Percentiles rank a stretch among this genome's conserved stretches.
These are phyloP conservation scores for Sclerotinia sclerotiorum DNA, from an alignment of 2,329 filamentous ascomycete genomes.

Conservation along the genomic window DNA sequence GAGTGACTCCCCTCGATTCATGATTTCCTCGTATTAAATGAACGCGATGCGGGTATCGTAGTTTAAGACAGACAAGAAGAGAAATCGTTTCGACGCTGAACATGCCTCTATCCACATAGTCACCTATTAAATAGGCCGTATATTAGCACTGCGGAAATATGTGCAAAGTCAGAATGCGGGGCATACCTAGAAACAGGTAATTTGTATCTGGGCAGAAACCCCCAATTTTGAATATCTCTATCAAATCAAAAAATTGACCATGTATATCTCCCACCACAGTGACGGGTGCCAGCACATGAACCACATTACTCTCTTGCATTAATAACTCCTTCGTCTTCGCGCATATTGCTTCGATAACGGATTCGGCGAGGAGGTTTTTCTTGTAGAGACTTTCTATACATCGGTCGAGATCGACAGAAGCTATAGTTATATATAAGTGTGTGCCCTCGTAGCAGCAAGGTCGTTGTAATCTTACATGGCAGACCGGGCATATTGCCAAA, in stretches of 20 bases:
- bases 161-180: background rate
- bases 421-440: constrained; percentile 48
- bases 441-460: constrained; percentile 7
- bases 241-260: constrained; percentile 97
- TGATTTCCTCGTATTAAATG: constrained; percentile 97
- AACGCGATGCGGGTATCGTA: constrained; percentile 93
- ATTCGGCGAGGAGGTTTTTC: constrained; percentile 94
- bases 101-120: constrained; percentile 97
- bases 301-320: constrained; percentile 99
- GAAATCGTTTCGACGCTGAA: constrained; percentile 99
- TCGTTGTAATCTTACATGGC: constrained; percentile 48
- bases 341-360: constrained; percentile 98
- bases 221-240: constrained; percentile 98
- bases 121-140: constrained; percentile 51
- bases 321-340: constrained; percentile 98
- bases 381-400: constrained; percentile 96
- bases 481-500: constrained; percentile 54
- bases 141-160: constrained; percentile 14
- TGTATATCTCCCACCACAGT: constrained; percentile 99
- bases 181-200: constrained; percentile 87
- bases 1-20: constrained; percentile 94
- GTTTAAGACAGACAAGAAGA: constrained; percentile 92
- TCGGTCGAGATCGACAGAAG: constrained; percentile 96
- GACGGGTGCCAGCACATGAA: constrained; percentile 91
- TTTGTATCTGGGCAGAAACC: constrained; percentile 98